A percentile compares a stretch with the other conserved stretches of the same genome.
Conservation (phyloP, 441 rosid genomes). For the Theobroma grandiflorum region DNA sequence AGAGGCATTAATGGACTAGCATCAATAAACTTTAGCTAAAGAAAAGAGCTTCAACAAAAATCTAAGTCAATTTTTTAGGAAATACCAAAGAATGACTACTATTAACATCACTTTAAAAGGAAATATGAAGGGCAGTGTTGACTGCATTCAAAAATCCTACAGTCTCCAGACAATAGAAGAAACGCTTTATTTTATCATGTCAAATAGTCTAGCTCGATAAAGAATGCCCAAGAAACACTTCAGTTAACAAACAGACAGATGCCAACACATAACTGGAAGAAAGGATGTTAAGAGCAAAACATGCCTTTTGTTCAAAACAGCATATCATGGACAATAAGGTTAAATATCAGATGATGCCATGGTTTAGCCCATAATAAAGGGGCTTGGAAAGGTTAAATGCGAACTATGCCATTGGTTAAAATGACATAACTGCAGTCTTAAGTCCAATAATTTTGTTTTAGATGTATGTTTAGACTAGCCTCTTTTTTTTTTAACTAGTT, state of each 20-base stretch:
- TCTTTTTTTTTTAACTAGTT: no score
- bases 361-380: neutral
- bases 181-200: neutral
- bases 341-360: neutral
- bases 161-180: neutral
- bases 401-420: neutral
- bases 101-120: neutral
- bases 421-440: neutral
- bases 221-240: neutral
- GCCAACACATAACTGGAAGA: neutral
- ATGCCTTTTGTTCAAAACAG: neutral
- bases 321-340: neutral
- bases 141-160: neutral
- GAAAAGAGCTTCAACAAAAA: neutral
- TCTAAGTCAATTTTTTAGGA: neutral
- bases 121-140: neutral
- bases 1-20: constrained; percentile 18
- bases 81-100: neutral
- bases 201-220: neutral
- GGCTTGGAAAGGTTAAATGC: neutral
- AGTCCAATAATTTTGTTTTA: neutral
- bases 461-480: neutral
- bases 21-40: constrained; percentile 4
- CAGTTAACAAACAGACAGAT: neutral
- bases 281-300: neutral